These are phyloP conservation scores for Quercus tomentella DNA, from an alignment of 331 rosid species.

Conservation along the genomic window DNA sequence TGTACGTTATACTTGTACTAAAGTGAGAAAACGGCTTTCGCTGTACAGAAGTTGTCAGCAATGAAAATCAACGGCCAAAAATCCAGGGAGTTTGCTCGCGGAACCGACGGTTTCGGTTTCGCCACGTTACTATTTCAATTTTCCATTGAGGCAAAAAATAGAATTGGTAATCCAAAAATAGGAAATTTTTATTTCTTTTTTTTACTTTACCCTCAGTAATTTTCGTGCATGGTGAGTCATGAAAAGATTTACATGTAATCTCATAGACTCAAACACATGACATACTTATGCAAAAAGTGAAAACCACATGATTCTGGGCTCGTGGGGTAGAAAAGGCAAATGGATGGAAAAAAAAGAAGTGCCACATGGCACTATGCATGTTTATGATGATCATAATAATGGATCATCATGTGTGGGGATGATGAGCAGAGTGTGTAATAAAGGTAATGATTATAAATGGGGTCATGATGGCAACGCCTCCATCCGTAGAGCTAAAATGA, in stretches of 20 bases:
- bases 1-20: too few relatives aligned
- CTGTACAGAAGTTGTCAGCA: background rate
- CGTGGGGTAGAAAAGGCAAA: background rate
- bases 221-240: too few relatives aligned
- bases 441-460: constrained; percentile 50
- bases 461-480: constrained; percentile 42
- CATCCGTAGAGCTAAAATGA: constrained; percentile 23
- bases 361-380: constrained; percentile 15
- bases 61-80: constrained; percentile 7
- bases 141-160: too few relatives aligned
- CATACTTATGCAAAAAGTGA: background rate
- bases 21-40: constrained; percentile 21
- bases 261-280: background rate
- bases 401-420: background rate
- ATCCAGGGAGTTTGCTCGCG: background rate
- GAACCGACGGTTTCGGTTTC: background rate
- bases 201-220: too few relatives aligned
- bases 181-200: too few relatives aligned
- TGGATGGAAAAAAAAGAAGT: background rate
- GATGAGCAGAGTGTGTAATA: constrained; percentile 1
- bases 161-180: too few relatives aligned
- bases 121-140: constrained; percentile 16
- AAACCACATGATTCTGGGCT: background rate
- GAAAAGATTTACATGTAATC: too few relatives aligned
- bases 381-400: background rate